Percentiles rank a stretch among this genome's conserved stretches.
Conservation (phyloP, 306 rosid genomes). For the Castanopsis chinensis region DNA sequence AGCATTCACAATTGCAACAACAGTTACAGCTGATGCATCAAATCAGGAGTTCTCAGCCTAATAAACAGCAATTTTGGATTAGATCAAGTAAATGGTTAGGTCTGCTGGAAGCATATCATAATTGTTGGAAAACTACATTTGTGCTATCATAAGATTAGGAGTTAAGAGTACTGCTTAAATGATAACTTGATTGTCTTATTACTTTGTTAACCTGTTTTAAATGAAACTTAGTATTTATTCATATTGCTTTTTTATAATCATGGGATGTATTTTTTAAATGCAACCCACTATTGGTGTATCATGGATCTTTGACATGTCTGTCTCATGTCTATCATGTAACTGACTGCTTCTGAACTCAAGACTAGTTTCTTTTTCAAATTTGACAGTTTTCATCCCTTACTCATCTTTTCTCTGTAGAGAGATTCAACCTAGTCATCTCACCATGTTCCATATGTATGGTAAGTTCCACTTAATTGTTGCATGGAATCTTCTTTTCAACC, state of each 20-base stretch:
- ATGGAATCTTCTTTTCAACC: not conserved
- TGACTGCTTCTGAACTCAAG: conserved; percentile 6
- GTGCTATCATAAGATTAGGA: not conserved
- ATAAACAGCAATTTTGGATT: conserved; percentile 47
- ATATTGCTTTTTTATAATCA: not conserved
- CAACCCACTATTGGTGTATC: conserved; percentile 5
- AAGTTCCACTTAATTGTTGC: conserved; percentile 21
- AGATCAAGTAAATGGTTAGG: conserved; percentile 6
- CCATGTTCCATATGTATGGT: conserved; percentile 89
- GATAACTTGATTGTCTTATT: not conserved
- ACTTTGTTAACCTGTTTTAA: not conserved
- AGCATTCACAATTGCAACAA: conserved; percentile 93
- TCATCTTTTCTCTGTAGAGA: not conserved
- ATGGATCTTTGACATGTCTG: not conserved
- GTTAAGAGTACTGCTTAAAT: not conserved
- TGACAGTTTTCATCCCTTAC: not conserved
- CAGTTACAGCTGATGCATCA: conserved; percentile 76
- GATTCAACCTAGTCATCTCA: conserved; percentile 35
- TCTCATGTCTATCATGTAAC: not conserved
- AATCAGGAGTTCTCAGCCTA: conserved; percentile 62
- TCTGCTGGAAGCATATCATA: not conserved
- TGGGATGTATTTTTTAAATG: conserved; percentile 1
- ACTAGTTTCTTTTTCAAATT: conserved; percentile 35
- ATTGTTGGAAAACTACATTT: conserved; percentile 5
- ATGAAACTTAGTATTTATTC: not conserved